A percentile compares a stretch with the other conserved stretches of the same genome.
Conservation (phyloP, 371 early-diverging fungal species). For the Gilbertella persicaria region DNA sequence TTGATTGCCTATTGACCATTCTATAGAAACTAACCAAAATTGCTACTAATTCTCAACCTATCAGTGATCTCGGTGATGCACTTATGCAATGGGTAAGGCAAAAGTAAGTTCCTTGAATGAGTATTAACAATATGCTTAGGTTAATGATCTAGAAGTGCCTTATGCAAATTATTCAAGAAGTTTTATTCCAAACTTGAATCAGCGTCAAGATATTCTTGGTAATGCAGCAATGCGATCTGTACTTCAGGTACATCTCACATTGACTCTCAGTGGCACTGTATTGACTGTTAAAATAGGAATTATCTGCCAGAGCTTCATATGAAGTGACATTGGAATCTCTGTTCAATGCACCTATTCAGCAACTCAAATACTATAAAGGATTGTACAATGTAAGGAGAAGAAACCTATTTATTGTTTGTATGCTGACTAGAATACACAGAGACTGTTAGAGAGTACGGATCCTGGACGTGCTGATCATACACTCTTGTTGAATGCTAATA, state of each 20-base stretch:
- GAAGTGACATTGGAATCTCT: conserved; percentile 43
- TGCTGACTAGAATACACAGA: conserved; percentile 16
- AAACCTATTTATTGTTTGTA: not conserved
- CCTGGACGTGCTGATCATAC: conserved; percentile 43
- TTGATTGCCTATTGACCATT: not conserved
- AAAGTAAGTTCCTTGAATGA: not conserved
- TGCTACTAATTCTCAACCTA: conserved; percentile 31
- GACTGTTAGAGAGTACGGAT: conserved; percentile 42
- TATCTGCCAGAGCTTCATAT: conserved; percentile 28
- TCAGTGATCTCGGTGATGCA: conserved; percentile 40
- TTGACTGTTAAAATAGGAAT: conserved; percentile 15
- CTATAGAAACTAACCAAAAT: conserved; percentile 36
- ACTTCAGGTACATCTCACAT: conserved; percentile 20
- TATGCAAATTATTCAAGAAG: conserved; percentile 49
- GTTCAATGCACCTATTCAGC: conserved; percentile 48
- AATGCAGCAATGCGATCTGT: conserved; percentile 31
- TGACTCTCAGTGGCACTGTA: not conserved
- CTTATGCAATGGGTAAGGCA: conserved; percentile 54
- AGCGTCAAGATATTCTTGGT: conserved; percentile 36
- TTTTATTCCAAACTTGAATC: conserved; percentile 38
- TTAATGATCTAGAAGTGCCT: conserved; percentile 54
- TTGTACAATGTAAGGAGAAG: conserved; percentile 44
- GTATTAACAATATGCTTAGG: conserved; percentile 20
- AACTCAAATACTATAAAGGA: conserved; percentile 50
- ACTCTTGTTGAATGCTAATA: conserved; percentile 35